Conservation (phyloP, 108 stramenopile genomes). For the Fragilariopsis cylindrus region DNA sequence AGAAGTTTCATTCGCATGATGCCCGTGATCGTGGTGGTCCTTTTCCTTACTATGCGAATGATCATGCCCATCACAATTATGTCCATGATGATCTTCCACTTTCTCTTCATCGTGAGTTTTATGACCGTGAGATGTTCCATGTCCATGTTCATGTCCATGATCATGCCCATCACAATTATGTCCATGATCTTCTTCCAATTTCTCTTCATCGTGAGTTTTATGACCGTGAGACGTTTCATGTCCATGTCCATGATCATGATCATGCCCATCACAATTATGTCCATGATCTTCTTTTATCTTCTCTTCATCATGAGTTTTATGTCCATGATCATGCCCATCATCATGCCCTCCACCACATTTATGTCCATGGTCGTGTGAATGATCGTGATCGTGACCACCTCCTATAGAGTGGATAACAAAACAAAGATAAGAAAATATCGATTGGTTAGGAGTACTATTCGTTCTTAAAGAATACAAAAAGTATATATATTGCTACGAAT, state of each 20-base stretch:
- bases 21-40: conserved; percentile 7
- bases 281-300: conserved; percentile 24
- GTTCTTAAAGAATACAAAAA: too few relatives aligned
- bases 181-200: conserved; percentile 23
- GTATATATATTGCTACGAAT: too few relatives aligned
- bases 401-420: background rate
- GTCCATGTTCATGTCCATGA: conserved; percentile 32
- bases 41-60: conserved; percentile 25
- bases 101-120: conserved; percentile 24
- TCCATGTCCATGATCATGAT: conserved; percentile 40
- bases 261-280: conserved; percentile 31
- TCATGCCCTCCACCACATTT: conserved; percentile 20
- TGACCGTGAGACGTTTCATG: conserved; percentile 30
- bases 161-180: conserved; percentile 33
- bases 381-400: conserved; percentile 29
- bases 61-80: conserved; percentile 33
- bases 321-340: conserved; percentile 38
- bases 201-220: conserved; percentile 23
- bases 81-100: conserved; percentile 25
- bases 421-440: background rate
- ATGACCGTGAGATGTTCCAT: conserved; percentile 28
- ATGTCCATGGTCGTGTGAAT: conserved; percentile 26
- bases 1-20: conserved; percentile 17
- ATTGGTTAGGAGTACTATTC: background rate
- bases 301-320: conserved; percentile 29